A percentile compares a stretch with the other conserved stretches of the same genome.
These are phyloP conservation scores for Sinapis alba DNA, from an alignment of 441 rosid species.

Conservation along the genomic window DNA sequence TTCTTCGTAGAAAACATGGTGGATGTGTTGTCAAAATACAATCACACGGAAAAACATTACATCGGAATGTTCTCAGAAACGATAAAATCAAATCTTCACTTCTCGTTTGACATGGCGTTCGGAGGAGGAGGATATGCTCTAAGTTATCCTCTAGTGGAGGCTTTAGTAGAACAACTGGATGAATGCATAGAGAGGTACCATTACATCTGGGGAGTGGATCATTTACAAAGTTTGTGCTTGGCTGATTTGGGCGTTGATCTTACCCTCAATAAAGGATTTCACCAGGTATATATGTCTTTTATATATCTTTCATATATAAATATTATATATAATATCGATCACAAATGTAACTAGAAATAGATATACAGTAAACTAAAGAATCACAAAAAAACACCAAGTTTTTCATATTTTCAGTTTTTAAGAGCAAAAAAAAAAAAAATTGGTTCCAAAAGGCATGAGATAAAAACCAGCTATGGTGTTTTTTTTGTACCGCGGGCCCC, in stretches of 20 bases:
- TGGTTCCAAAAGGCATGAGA: too few relatives aligned
- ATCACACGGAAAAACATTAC: constrained; percentile 54
- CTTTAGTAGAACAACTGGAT: constrained; percentile 45
- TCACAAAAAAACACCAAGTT: too few relatives aligned
- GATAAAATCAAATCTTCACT: constrained; percentile 37
- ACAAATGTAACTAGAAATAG: too few relatives aligned
- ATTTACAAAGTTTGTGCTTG: constrained; percentile 44
- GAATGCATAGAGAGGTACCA: constrained; percentile 56
- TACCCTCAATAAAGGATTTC: constrained; percentile 43
- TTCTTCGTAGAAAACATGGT: constrained; percentile 57
- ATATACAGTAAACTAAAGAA: too few relatives aligned
- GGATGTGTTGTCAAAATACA: constrained; percentile 48
- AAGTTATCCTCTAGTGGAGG: constrained; percentile 55
- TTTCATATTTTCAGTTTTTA: too few relatives aligned
- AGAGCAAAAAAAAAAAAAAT: too few relatives aligned
- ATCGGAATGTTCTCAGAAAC: constrained; percentile 57
- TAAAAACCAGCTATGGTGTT: too few relatives aligned
- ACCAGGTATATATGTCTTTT: background rate
- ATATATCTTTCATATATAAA: too few relatives aligned
- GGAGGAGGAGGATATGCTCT: constrained; percentile 71
- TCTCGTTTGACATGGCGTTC: constrained; percentile 62
- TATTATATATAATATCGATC: background rate
- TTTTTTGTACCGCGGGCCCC: too few relatives aligned
- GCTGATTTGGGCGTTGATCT: constrained; percentile 51
- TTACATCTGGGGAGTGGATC: constrained; percentile 40